phyloP scores from a whole-genome alignment of 352 stramenopile genomes.

The Pythium folliculosum region DNA sequence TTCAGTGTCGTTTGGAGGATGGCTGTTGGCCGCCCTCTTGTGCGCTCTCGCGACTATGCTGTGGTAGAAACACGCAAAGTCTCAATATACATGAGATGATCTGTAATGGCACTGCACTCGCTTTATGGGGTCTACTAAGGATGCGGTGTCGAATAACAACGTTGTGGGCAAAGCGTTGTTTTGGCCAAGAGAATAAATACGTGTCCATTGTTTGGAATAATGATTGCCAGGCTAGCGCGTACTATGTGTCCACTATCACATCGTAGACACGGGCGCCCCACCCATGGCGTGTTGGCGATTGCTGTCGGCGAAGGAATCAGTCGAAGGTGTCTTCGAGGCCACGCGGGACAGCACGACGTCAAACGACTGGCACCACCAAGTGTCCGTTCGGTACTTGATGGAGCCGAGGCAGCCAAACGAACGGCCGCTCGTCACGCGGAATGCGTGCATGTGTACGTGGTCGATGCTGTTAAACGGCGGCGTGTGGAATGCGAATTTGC shows the following conservation, averaged over 20 bases:
- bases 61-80: background rate
- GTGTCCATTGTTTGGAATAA: background rate
- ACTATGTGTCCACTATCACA: conserved; percentile 2
- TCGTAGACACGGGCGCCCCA: conserved; percentile 3
- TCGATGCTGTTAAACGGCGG: conserved; percentile 90
- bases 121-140: too few relatives aligned
- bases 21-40: background rate
- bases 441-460: conserved; percentile 90
- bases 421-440: conserved; percentile 50
- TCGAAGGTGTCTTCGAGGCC: background rate
- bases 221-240: background rate
- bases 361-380: conserved; percentile 87
- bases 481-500: conserved; percentile 82
- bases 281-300: conserved; percentile 1
- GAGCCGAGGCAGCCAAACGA: conserved; percentile 63
- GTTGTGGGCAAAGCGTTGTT: too few relatives aligned
- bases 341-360: conserved; percentile 64
- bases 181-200: background rate
- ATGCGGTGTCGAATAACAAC: too few relatives aligned
- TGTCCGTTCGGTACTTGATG: conserved; percentile 87
- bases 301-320: background rate
- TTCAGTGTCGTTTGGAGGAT: background rate
- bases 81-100: background rate
- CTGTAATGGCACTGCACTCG: too few relatives aligned
- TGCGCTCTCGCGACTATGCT: background rate